phyloP scores from a whole-genome alignment of 2,329 filamentous ascomycete genomes.

The Curvularia sp. region DNA sequence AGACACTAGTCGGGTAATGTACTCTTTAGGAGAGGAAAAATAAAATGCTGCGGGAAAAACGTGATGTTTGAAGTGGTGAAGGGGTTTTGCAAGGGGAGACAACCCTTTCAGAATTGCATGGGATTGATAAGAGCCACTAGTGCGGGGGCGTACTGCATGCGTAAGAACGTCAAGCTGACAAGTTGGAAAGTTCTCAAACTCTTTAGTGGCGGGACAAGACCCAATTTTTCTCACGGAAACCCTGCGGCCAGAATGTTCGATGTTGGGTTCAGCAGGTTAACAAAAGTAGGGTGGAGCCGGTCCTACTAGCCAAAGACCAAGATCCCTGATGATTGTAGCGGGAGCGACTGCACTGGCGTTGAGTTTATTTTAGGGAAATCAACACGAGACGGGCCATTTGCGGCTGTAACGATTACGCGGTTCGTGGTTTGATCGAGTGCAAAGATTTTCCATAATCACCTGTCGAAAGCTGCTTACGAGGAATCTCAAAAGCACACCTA shows the following conservation, averaged over 20 bases:
- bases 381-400: conserved; percentile 20
- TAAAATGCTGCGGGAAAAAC: not conserved
- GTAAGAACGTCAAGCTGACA: conserved; percentile 18
- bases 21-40: not conserved
- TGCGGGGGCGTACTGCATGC: conserved; percentile 22
- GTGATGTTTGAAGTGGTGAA: conserved; percentile 1
- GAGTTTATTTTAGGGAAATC: conserved; percentile 27
- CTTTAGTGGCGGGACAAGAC: conserved; percentile 26
- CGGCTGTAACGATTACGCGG: conserved; percentile 17
- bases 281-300: conserved; percentile 35
- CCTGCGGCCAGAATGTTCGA: conserved; percentile 45
- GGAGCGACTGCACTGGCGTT: conserved; percentile 37
- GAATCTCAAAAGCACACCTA: conserved; percentile 4
- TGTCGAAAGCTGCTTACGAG: conserved; percentile 12
- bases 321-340: conserved; percentile 29
- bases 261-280: conserved; percentile 34
- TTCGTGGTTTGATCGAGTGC: conserved; percentile 22
- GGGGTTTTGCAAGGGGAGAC: conserved; percentile 8
- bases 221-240: conserved; percentile 34
- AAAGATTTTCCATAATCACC: conserved; percentile 13
- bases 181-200: conserved; percentile 24
- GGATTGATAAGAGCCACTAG: conserved; percentile 33
- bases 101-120: conserved; percentile 11
- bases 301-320: conserved; percentile 26
- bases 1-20: not conserved